Base-by-base conservation (phyloP, 1,139 yeast genomes). In the Williopsis jadinii region DNA sequence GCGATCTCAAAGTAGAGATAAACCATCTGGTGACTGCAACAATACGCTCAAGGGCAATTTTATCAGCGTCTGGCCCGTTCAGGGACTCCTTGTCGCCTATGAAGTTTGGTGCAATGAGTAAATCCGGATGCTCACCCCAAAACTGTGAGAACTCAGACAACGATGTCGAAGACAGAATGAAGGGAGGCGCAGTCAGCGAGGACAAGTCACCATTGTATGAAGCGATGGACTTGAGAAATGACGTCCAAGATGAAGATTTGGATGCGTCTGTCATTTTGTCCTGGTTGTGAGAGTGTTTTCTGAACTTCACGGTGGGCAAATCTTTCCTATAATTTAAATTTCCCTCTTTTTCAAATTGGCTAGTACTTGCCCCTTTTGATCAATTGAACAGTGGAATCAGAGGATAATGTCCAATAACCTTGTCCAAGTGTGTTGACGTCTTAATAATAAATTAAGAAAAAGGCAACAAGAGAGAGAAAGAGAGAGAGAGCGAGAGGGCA, bases 101-200 rank as follows among this genome's bases (percentile, higher is more conserved):
- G 45, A 70, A 68, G 49, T 70, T 71, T 31, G 97, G 88, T 35
- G 77, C 92, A 44, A 87, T 64, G 46, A 92, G 75, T 49, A 88
- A 71, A 52, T 86, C 90, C 12, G 92, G 88, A 59, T 85, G 92
- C 62, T 88, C 96, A 38, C 90, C 84, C 95, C 94, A 84, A 61
- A 87, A 92, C 61, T 86, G 92, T 13, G 96, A 84, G 64, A 85
- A 92, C 66, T 92, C 98, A 28, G 80, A 78, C 54, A 87, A 71
- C 3, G 97, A 90, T 8, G 85, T 83, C 26, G 96, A 90, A 9
- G 96, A 86, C 48, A 92, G 71, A 54, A 92, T 92, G 65, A 92
- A 92, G n/a, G 98, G 97, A 27, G 98, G 98, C 2, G 98, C 98
- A 2, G 98, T 88, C 58, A 92, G 68, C 2, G 95, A 81, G 13